Evolutionary conservation across 2,329 filamentous ascomycete genomes (phyloP), one percentile per base, ranked within the genome.

Genomic region (Xylariaceae sp.): DNA sequence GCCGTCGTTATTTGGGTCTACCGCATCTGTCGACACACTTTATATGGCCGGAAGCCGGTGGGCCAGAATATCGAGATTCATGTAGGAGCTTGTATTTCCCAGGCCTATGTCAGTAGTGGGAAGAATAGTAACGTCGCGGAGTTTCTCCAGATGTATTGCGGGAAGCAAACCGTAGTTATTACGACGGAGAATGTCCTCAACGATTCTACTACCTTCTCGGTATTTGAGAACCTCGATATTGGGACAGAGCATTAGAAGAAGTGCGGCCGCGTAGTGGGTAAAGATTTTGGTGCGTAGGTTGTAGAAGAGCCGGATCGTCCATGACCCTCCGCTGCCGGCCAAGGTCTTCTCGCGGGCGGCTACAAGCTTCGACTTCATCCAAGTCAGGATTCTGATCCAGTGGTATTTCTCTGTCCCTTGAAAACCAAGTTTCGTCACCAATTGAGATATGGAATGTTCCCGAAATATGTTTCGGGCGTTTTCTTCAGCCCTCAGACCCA

Each of bases 101-200:
- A 33, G 3, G 9, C 21, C n/a, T 1, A 10, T 1, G 1, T 41
- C 3, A 4, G 27, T 11, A 4, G 49, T 52, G 9, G 48, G 49
- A 46, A 46, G 35, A 30, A 53, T 7, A 47, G 36, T 47, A 11
- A 42, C 50, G 8, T 53, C 36, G 3, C 50, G 42, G 9, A 53
- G 50, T 18, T 47, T 47, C 36, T 53, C 9, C 16, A 53, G 21
- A 20, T 42, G 36, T 24, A n/a, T 5, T 36, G 11, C 10, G n/a
- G 43, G 50, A 36, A 53, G 27, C 24, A 53, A 46, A 29, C 42
- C 29, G 35, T 46, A 52, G 35, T 52, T 52, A 18, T 52, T 52
- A 35, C 42, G 49, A 15, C 49, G 42, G 23, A 53, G 42, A 9
- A 53, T 35, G 15, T 36, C 13, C 18, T 53, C 36, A 5, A 42